Evolutionary conservation across 441 rosid genomes (phyloP).

Genomic region (Capsella rubella): DNA sequence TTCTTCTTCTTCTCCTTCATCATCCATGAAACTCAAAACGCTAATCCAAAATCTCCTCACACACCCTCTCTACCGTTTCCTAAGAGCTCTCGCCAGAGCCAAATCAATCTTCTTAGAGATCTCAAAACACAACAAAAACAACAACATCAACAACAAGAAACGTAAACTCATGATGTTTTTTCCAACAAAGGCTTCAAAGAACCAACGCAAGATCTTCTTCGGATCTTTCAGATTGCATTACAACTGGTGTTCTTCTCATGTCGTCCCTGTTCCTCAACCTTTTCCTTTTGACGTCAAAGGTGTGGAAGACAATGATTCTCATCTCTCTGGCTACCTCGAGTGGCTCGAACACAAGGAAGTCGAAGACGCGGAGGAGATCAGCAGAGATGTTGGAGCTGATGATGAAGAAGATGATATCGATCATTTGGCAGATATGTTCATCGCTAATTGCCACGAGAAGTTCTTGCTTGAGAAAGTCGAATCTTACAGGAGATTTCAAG

Average conservation of each 20-base stretch:
- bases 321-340: conserved; percentile 78
- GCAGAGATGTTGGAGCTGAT: conserved; percentile 4
- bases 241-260: conserved; percentile 92
- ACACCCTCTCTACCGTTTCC: conserved; percentile 57
- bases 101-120: conserved; percentile 58
- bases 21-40: conserved; percentile 58
- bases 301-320: conserved; percentile 44
- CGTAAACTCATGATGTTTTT: conserved; percentile 41
- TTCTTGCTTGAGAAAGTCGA: conserved; percentile 89
- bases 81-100: conserved; percentile 68
- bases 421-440: conserved; percentile 80
- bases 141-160: conserved; percentile 40
- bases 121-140: conserved; percentile 44
- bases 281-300: conserved; percentile 51
- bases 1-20: conserved; percentile 61
- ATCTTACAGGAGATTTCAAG: conserved; percentile 85
- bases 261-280: conserved; percentile 54
- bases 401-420: conserved; percentile 61
- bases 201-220: conserved; percentile 59
- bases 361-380: conserved; percentile 25
- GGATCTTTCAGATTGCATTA: conserved; percentile 90
- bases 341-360: conserved; percentile 74
- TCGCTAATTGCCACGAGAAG: conserved; percentile 80
- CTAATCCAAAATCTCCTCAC: conserved; percentile 62
- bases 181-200: conserved; percentile 48